Evolutionary conservation across 2,329 filamentous ascomycete species (phyloP).

Genomic region (Verticillium klebahnii): DNA sequence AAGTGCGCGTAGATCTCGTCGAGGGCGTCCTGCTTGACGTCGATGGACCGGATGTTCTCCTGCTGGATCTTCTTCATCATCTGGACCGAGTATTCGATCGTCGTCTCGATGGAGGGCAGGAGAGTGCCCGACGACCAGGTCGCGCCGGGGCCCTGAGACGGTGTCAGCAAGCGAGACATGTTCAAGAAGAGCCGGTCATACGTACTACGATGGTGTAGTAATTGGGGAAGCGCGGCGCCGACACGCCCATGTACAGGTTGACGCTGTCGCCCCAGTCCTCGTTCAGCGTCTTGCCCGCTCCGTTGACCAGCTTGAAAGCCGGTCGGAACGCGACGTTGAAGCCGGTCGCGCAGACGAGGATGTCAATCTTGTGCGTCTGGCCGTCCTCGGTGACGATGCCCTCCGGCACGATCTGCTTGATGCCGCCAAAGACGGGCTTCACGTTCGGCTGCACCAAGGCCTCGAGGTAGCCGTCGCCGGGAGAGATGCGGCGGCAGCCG

Average conservation of each 20-base stretch:
- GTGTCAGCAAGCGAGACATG: not conserved
- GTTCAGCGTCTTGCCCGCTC: slow-evolving; percentile 31
- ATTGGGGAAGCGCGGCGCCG: slow-evolving; percentile 41
- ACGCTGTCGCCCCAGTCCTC: slow-evolving; percentile 36
- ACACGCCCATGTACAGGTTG: slow-evolving; percentile 39
- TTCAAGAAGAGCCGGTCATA: not conserved
- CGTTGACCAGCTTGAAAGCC: slow-evolving; percentile 32
- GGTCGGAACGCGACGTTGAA: slow-evolving; percentile 34
- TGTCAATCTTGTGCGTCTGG: slow-evolving; percentile 22
- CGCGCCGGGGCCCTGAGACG: slow-evolving; percentile 25
- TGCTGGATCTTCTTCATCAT: slow-evolving; percentile 33
- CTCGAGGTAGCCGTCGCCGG: slow-evolving; percentile 37
- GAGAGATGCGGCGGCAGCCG: slow-evolving; percentile 36
- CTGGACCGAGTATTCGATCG: slow-evolving; percentile 29
- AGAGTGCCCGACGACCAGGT: slow-evolving; percentile 40
- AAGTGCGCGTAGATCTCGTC: slow-evolving; percentile 27
- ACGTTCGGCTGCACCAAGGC: slow-evolving; percentile 38
- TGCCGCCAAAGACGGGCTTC: slow-evolving; percentile 31
- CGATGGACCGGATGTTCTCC: slow-evolving; percentile 27
- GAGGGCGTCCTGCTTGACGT: slow-evolving; percentile 27
- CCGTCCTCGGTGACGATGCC: slow-evolving; percentile 25
- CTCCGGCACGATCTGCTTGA: slow-evolving; percentile 26
- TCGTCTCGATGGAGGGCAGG: slow-evolving; percentile 38
- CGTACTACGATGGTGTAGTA: slow-evolving; percentile 28
- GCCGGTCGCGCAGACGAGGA: slow-evolving; percentile 34